Conservation (phyloP, 352 stramenopile species). For the Elongisporangium anandrum region DNA sequence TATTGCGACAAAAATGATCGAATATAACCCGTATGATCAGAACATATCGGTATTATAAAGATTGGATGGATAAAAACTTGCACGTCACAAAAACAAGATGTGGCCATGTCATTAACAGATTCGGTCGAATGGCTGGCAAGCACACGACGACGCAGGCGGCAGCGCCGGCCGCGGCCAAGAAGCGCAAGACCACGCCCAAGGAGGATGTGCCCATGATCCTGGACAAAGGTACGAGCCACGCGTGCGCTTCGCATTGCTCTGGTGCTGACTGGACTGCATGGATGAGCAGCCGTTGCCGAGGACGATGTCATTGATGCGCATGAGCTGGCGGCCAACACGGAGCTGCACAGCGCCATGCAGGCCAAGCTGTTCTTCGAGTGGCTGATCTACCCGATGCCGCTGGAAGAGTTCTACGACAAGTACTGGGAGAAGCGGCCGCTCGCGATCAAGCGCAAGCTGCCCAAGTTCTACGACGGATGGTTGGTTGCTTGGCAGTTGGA, state of each 20-base stretch:
- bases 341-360: slow-evolving; percentile 67
- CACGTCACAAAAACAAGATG: not conserved
- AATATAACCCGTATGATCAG: no score
- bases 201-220: slow-evolving; percentile 39
- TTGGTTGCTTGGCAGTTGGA: slow-evolving; percentile 17
- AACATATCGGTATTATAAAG: not conserved
- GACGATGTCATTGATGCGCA: slow-evolving; percentile 60
- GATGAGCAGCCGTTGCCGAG: slow-evolving; percentile 14
- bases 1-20: no score
- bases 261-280: not conserved
- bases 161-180: slow-evolving; percentile 33
- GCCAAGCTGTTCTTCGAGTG: slow-evolving; percentile 77
- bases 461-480: slow-evolving; percentile 76
- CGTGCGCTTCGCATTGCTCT: not conserved
- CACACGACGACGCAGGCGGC: slow-evolving; percentile 9
- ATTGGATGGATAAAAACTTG: not conserved
- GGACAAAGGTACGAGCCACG: slow-evolving; percentile 12
- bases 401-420: slow-evolving; percentile 88
- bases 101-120: not conserved
- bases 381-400: slow-evolving; percentile 78
- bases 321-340: slow-evolving; percentile 45
- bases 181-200: slow-evolving; percentile 39
- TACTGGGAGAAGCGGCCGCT: slow-evolving; percentile 94
- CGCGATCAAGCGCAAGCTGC: slow-evolving; percentile 65
- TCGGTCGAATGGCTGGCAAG: slow-evolving; percentile 34